Percentiles rank a stretch among this genome's conserved stretches.
Conservation (phyloP, 2,329 filamentous ascomycete species). For the Cordyceps farinosa region DNA sequence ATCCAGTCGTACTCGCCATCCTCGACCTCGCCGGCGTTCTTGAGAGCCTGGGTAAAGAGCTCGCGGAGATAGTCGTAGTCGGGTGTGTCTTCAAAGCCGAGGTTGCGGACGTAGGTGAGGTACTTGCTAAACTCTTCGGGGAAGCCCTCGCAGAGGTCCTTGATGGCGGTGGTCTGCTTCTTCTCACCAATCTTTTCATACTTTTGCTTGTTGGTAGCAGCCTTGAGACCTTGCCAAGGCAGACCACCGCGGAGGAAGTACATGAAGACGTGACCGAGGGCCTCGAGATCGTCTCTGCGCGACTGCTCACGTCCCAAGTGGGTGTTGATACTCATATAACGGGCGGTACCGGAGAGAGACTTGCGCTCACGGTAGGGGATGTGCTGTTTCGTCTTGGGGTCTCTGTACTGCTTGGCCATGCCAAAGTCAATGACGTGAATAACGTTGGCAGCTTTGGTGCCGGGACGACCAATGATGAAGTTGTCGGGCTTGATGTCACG, state of each 20-base stretch:
- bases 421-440: slow-evolving; percentile 99
- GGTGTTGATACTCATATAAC: slow-evolving; percentile 99
- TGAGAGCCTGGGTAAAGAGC: slow-evolving; percentile 91
- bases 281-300: slow-evolving; percentile 91
- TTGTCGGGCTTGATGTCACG: slow-evolving; percentile 99
- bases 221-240: slow-evolving; percentile 70
- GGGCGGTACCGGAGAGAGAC: slow-evolving; percentile 89
- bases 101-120: slow-evolving; percentile 91
- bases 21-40: slow-evolving; percentile 90
- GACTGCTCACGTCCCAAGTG: slow-evolving; percentile 96
- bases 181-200: slow-evolving; percentile 99
- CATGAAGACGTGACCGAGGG: slow-evolving; percentile 72
- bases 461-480: slow-evolving; percentile 91
- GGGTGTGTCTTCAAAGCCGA: slow-evolving; percentile 96
- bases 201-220: slow-evolving; percentile 86
- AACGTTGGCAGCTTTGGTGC: slow-evolving; percentile 92
- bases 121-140: slow-evolving; percentile 98
- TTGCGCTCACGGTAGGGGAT: slow-evolving; percentile 97
- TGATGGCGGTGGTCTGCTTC: slow-evolving; percentile 97
- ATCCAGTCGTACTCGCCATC: slow-evolving; percentile 99
- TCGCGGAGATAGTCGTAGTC: slow-evolving; percentile 98
- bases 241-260: slow-evolving; percentile 70
- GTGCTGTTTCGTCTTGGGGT: slow-evolving; percentile 98
- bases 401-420: slow-evolving; percentile 99
- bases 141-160: slow-evolving; percentile 94